Conservation (phyloP, 805 yeast species). For the Candida michaelii region DNA sequence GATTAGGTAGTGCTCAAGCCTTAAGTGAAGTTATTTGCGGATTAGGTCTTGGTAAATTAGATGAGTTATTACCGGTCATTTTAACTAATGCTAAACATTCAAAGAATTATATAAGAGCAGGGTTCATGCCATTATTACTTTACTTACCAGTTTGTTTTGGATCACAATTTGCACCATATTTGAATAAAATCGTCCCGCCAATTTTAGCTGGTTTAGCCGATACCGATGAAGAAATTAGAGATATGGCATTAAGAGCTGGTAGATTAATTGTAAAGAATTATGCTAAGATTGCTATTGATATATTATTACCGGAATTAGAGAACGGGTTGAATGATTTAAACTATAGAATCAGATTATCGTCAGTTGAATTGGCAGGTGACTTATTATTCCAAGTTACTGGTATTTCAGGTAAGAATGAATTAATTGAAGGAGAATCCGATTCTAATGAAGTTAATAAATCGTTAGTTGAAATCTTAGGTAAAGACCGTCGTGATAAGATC, state of each 20-base stretch:
- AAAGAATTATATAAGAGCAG: conserved; percentile 79
- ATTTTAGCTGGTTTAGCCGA: conserved; percentile 91
- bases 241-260: conserved; percentile 88
- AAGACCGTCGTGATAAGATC: conserved; percentile 83
- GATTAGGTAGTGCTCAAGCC: conserved; percentile 97
- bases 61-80: conserved; percentile 81
- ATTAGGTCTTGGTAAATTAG: conserved; percentile 82
- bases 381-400: conserved; percentile 92
- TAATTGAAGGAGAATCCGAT: conserved; percentile 52
- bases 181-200: conserved; percentile 85
- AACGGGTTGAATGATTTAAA: conserved; percentile 79
- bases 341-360: conserved; percentile 85
- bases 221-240: conserved; percentile 79
- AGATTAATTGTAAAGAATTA: conserved; percentile 87
- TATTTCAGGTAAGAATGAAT: conserved; percentile 73
- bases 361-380: conserved; percentile 95
- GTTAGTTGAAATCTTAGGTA: conserved; percentile 78
- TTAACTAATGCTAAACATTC: conserved; percentile 66
- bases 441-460: conserved; percentile 53
- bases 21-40: conserved; percentile 92
- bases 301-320: conserved; percentile 91
- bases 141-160: conserved; percentile 96
- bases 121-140: conserved; percentile 84
- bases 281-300: conserved; percentile 89
- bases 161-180: conserved; percentile 83